Evolutionary conservation across 2,329 filamentous ascomycete genomes (phyloP), one percentile per base, ranked within the genome.

Genomic region (Myotisia sp.): DNA sequence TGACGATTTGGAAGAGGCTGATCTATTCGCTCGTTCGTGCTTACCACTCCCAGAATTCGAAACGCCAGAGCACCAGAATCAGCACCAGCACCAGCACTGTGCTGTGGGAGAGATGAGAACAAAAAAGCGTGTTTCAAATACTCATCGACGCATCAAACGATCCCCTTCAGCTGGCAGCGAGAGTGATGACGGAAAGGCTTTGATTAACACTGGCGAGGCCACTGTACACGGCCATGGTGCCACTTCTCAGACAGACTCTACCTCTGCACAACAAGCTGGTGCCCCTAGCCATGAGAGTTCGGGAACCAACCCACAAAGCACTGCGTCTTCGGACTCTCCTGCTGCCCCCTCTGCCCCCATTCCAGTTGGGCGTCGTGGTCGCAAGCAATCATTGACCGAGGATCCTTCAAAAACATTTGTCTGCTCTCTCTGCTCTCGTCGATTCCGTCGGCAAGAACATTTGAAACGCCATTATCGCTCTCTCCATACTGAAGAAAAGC

Each of bases 391-490:
- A 1, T 63, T 95, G 48, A 95, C 90, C 4, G 90, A 95, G 53
- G 90, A 98, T 51, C 90, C 90, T 1, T 92, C 84, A 51, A 98
- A 98, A 76, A 94, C 86, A 0, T 98, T 95, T 44, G 83, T 93
- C 40, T 98, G 90, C 65, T 85, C 86, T 37, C 72, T 94, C 14
- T 98, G 90, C 76, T 87, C 84, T 51, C 85, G 90, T 44, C 83
- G 90, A 41, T 98, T 98, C 79, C 81, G 90, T 42, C 83, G 90
- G 42, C 90, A 98, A 63, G 90, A 98, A 61, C 90, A 98, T 54
- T 74, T 98, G 40, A 98, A 98, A 76, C 82, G 90, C 43, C 90
- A 98, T 68, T 93, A 93, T 69, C 79, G 90, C 48, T 95, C 90
- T 38, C 83, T 98, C 30, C 90, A 98, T 69, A 98, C 90, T 1